These are phyloP conservation scores for Bromus sterilis DNA, from an alignment of 176 grass and related monocot species.

Conservation along the genomic window DNA sequence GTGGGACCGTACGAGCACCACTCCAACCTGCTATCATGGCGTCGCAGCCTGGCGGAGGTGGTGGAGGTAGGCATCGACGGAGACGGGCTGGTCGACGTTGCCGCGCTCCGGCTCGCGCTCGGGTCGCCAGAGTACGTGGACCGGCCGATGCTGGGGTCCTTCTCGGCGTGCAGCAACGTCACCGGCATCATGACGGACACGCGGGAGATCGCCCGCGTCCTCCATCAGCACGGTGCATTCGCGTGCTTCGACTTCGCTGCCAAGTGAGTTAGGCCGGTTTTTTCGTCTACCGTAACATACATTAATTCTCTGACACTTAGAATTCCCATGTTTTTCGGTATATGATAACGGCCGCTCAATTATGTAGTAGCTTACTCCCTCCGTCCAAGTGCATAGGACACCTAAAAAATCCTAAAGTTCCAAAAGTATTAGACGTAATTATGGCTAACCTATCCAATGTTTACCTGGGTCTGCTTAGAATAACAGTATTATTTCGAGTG, in stretches of 20 bases:
- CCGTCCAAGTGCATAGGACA: too few species aligned
- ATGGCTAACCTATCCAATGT: too few species aligned
- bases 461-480: too few species aligned
- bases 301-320: neutral
- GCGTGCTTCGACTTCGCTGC: slow-evolving; percentile 86
- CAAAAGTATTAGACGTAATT: too few species aligned
- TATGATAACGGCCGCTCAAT: neutral
- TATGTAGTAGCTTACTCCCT: too few species aligned
- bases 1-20: slow-evolving; percentile 77
- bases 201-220: slow-evolving; percentile 32
- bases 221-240: slow-evolving; percentile 65
- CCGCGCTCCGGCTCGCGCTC: slow-evolving; percentile 26
- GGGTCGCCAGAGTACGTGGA: neutral
- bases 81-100: slow-evolving; percentile 44
- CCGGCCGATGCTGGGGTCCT: slow-evolving; percentile 74
- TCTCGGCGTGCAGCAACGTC: slow-evolving; percentile 90
- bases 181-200: slow-evolving; percentile 61
- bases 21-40: slow-evolving; percentile 82
- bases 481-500: too few species aligned
- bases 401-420: too few species aligned
- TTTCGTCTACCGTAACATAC: neutral
- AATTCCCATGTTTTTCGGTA: neutral
- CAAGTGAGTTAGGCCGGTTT: slow-evolving; percentile 14
- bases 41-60: slow-evolving; percentile 56
- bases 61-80: slow-evolving; percentile 52